phyloP scores from a whole-genome alignment of 257 asterid species.

The Solanum etuberosum region DNA sequence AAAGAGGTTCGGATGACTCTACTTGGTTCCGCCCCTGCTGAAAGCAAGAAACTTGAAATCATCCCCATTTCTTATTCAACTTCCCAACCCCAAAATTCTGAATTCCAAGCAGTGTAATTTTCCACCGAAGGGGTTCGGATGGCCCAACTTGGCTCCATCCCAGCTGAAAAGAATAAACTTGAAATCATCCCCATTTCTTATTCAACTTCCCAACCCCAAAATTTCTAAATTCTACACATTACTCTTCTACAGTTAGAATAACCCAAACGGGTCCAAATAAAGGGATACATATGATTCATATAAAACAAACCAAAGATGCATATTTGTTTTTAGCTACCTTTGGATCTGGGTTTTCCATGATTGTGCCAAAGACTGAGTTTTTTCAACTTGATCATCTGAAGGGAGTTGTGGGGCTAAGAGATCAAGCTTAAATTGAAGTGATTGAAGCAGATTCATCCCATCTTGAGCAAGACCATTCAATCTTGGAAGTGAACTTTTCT shows the following conservation, averaged over 20 bases:
- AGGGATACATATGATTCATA: background rate
- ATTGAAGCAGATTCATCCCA: slow-evolving; percentile 52
- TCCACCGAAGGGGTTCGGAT: background rate
- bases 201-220: background rate
- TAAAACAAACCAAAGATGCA: background rate
- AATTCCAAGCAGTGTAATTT: background rate
- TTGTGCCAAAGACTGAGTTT: slow-evolving; percentile 53
- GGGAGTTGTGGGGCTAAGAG: slow-evolving; percentile 84
- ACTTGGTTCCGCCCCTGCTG: background rate
- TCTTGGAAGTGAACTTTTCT: slow-evolving; percentile 69
- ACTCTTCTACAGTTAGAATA: background rate
- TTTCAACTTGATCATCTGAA: slow-evolving; percentile 47
- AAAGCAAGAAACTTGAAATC: background rate
- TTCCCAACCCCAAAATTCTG: background rate
- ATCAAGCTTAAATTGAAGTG: slow-evolving; percentile 79
- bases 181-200: background rate
- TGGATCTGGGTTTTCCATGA: slow-evolving; percentile 59
- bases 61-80: background rate
- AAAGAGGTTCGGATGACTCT: background rate
- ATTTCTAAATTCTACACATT: background rate
- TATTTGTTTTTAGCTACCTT: slow-evolving; percentile 26
- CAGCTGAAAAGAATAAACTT: background rate
- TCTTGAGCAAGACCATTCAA: slow-evolving; percentile 88
- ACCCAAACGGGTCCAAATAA: background rate
- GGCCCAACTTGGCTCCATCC: background rate